These are phyloP conservation scores for Pyrus pyrifolia DNA, from an alignment of 306 rosid species.

Conservation along the genomic window DNA sequence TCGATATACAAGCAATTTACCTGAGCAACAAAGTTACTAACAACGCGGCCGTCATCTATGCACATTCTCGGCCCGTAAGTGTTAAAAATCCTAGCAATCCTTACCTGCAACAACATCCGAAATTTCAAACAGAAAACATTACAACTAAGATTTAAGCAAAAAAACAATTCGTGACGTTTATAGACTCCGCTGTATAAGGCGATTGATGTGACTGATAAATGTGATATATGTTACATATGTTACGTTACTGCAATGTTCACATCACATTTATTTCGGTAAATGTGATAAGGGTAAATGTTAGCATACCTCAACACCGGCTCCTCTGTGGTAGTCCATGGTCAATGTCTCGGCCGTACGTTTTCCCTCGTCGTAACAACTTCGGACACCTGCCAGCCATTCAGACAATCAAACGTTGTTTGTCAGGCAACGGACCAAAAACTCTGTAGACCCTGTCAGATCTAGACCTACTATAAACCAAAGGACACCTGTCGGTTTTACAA, in stretches of 20 bases:
- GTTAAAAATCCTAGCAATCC: conserved; percentile 98
- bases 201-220: not conserved
- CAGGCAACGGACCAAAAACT: not conserved
- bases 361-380: conserved; percentile 98
- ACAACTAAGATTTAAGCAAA: not conserved
- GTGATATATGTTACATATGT: not conserved
- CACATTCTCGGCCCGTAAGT: conserved; percentile 99
- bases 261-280: not conserved
- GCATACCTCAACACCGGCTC: conserved; percentile 76
- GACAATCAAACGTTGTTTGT: conserved; percentile 12
- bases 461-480: not conserved
- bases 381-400: conserved; percentile 69
- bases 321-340: conserved; percentile 97
- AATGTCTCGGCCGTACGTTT: conserved; percentile 98
- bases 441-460: not conserved
- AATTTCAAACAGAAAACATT: not conserved
- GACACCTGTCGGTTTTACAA: not conserved
- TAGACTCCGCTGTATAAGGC: not conserved
- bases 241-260: too few species aligned
- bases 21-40: conserved; percentile 98
- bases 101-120: conserved; percentile 44
- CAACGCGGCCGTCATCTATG: conserved; percentile 98
- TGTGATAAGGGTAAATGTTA: not conserved
- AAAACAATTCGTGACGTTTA: not conserved
- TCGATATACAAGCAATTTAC: conserved; percentile 4